Percentiles rank a stretch among this genome's conserved stretches.
These are phyloP conservation scores for Stentor coeruleus DNA, from an alignment of 73 alveolate species.

Conservation along the genomic window DNA sequence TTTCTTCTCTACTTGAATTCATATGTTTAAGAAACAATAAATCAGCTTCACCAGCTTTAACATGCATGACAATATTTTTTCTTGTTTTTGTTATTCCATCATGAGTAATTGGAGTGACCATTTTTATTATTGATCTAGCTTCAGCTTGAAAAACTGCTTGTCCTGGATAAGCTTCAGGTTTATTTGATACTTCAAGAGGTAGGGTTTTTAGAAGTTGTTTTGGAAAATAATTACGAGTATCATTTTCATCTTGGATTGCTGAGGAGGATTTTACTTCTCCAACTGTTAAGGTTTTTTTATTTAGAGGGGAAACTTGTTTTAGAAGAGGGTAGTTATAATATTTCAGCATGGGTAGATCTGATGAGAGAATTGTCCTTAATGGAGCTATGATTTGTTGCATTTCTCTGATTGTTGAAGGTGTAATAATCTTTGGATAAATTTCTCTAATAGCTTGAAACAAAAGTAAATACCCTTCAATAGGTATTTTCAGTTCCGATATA, in stretches of 20 bases:
- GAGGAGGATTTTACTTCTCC: not conserved
- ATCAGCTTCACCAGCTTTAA: not conserved
- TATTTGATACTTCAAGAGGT: not conserved
- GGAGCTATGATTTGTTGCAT: conserved; percentile 23
- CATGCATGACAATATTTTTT: not conserved
- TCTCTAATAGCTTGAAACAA: not conserved
- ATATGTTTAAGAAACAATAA: not conserved
- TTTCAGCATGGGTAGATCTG: conserved; percentile 1
- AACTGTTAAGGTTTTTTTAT: not conserved
- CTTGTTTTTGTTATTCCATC: not conserved
- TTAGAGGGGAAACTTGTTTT: not conserved
- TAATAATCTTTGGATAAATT: not conserved
- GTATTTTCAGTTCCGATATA: not conserved
- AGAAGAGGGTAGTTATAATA: conserved; percentile 23
- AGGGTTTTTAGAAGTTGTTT: not conserved
- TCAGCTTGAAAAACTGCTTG: conserved; percentile 1
- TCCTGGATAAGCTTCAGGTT: not conserved
- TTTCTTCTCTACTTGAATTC: not conserved
- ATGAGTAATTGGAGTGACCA: not conserved
- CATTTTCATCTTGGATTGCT: not conserved
- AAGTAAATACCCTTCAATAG: conserved; percentile 9
- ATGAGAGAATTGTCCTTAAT: not conserved
- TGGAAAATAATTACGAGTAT: not conserved
- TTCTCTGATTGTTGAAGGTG: not conserved
- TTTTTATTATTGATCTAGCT: not conserved